Evolutionary conservation across 2,329 filamentous ascomycete genomes (phyloP).

Genomic region (Thermochaetoides dissita): DNA sequence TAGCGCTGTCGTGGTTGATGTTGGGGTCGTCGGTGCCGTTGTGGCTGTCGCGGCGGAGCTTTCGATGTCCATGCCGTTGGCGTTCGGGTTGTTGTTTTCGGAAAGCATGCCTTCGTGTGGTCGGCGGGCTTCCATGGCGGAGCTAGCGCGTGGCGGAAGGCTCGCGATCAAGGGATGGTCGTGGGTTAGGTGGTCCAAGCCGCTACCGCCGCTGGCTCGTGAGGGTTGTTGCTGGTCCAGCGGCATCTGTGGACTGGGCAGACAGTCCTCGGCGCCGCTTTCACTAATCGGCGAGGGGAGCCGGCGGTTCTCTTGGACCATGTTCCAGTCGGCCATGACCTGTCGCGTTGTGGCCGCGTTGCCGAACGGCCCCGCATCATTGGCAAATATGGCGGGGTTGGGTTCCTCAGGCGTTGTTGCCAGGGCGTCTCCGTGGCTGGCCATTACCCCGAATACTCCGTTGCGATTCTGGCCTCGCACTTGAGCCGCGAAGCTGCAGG

Average conservation of each 20-base stretch:
- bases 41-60: constrained; percentile 34
- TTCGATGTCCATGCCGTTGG: constrained; percentile 22
- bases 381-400: constrained; percentile 8
- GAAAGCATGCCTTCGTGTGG: background rate
- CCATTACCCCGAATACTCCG: constrained; percentile 14
- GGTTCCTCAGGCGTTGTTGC: constrained; percentile 27
- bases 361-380: constrained; percentile 19
- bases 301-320: constrained; percentile 34
- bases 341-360: constrained; percentile 15
- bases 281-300: constrained; percentile 49
- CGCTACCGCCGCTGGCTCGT: constrained; percentile 14
- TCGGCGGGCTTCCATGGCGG: constrained; percentile 12
- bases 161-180: constrained; percentile 21
- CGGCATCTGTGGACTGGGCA: constrained; percentile 26
- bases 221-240: constrained; percentile 19
- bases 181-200: constrained; percentile 11
- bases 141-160: constrained; percentile 22
- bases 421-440: constrained; percentile 22
- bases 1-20: too few relatives aligned
- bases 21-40: too few relatives aligned
- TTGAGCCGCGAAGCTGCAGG: constrained; percentile 42
- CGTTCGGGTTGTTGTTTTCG: background rate
- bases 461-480: constrained; percentile 38
- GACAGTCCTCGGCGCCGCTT: constrained; percentile 30
- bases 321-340: constrained; percentile 33